These are phyloP conservation scores for Annulohypoxylon truncatum DNA, from an alignment of 2,329 filamentous ascomycete species.

Conservation along the genomic window DNA sequence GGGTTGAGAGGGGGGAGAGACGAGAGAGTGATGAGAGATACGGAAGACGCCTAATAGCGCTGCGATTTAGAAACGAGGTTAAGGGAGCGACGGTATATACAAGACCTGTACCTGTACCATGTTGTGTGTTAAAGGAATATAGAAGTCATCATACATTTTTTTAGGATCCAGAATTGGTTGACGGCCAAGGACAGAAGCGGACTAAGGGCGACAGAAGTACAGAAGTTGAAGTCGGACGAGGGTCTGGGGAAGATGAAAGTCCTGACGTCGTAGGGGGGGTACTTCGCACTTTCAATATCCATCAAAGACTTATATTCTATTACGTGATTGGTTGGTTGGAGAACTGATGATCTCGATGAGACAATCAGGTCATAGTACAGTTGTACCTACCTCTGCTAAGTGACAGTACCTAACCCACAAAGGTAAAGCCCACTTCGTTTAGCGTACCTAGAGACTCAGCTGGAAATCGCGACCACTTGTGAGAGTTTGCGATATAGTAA, in stretches of 20 bases:
- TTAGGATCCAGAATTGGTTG: slow-evolving; percentile 22
- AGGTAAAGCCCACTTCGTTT: slow-evolving; percentile 1
- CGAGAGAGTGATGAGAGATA: not conserved
- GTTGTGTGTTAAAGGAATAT: slow-evolving; percentile 38
- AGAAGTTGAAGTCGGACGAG: slow-evolving; percentile 23
- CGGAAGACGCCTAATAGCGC: slow-evolving; percentile 40
- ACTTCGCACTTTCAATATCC: slow-evolving; percentile 18
- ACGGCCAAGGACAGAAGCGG: not conserved
- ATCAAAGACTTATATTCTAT: slow-evolving; percentile 21
- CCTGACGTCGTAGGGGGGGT: slow-evolving; percentile 45
- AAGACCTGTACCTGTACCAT: slow-evolving; percentile 29
- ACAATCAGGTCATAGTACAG: slow-evolving; percentile 26
- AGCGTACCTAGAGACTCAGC: not conserved
- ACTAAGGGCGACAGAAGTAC: slow-evolving; percentile 5
- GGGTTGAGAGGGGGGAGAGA: not conserved
- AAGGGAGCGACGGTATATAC: slow-evolving; percentile 33
- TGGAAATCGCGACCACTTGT: slow-evolving; percentile 24
- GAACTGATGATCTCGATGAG: slow-evolving; percentile 41
- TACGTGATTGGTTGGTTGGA: slow-evolving; percentile 28
- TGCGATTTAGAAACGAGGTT: not conserved
- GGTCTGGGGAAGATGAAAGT: slow-evolving; percentile 38
- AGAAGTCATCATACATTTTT: slow-evolving; percentile 49
- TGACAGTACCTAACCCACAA: slow-evolving; percentile 20
- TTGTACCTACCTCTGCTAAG: slow-evolving; percentile 11
- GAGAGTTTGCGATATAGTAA: not conserved